These are phyloP conservation scores for Kodamaea fungicola DNA, from an alignment of 1,139 yeast genomes.

Conservation along the genomic window DNA sequence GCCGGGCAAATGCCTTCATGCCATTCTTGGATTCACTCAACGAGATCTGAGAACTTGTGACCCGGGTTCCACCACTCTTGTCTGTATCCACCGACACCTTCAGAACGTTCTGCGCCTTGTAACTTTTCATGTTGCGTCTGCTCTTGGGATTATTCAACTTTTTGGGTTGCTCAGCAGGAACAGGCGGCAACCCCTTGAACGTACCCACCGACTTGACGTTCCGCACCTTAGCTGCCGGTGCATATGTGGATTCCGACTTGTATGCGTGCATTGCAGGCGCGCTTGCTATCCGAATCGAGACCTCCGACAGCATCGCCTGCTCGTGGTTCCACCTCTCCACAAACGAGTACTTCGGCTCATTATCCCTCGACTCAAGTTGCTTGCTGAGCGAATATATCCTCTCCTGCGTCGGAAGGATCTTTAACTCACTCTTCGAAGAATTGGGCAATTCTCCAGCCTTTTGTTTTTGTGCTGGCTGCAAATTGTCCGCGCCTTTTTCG, in stretches of 20 bases:
- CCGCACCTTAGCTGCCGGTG: no score
- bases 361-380: background rate
- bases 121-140: constrained; percentile 11
- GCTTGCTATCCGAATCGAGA: background rate
- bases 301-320: background rate
- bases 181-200: constrained; percentile 7
- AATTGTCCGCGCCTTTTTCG: background rate
- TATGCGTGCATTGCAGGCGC: background rate
- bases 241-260: background rate
- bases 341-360: background rate
- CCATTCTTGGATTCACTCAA: constrained; percentile 13
- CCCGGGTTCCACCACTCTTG: constrained; percentile 2
- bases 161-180: constrained; percentile 3
- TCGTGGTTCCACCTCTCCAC: background rate
- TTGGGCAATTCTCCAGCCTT: background rate
- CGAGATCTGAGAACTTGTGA: constrained; percentile 3
- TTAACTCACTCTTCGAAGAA: background rate
- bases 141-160: constrained; percentile 7
- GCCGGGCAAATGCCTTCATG: constrained; percentile 22
- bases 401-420: background rate
- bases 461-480: background rate
- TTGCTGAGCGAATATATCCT: no score
- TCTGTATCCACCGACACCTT: constrained; percentile 3
- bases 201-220: background rate
- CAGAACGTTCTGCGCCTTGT: constrained; percentile 7